Evolutionary conservation across 148 eudicot genomes (phyloP), one percentile per base, ranked within the genome.

Genomic region (Salicornia ramosissima): DNA sequence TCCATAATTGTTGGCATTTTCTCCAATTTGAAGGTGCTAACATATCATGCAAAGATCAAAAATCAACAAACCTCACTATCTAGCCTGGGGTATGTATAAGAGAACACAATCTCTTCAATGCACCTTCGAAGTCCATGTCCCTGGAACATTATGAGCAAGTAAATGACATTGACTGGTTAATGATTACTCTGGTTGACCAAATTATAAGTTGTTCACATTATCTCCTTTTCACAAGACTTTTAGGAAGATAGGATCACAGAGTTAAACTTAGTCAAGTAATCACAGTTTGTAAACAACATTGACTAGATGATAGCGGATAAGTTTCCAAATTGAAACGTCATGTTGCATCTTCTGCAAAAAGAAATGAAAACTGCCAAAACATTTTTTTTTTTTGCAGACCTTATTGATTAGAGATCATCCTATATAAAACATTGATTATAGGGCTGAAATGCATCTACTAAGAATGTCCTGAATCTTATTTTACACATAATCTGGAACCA

Each of bases 71-170:
- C 96, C 98, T 83, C 97, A 86, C 89, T 80, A 79, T 93, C 98
- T 65, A 93, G 88, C 81, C 98, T 87, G 10, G 98, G 98, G 80
- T 90, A 93, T 63, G 94, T 77, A 66, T 80, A 87, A 33, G 80
- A 71, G 77, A 94, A 90, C 33, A 88, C 86, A 65, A 93, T 88
- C 76, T 93, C 97, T 81, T 94, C 88, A 64, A 90, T 83, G 62
- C 92, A 90, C 73, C 91, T 72, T 54, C 86, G 89, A 76, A 90
- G 78, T 36, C 84, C 90, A 24, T 68, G 85, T 30, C 51, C 84
- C 95, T 90, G 87, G 79, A 77, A 77, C 47, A 62, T 46, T n/a
- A 66, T 57, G n/a, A 3, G 59, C 47, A 4, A 51, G 64, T 64
- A 52, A 42, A 49, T 26, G 5, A 22, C 61, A 22, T 62, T 22